These are phyloP conservation scores for Eucalyptus pauciflora DNA, from an alignment of 345 rosid species.

Conservation along the genomic window DNA sequence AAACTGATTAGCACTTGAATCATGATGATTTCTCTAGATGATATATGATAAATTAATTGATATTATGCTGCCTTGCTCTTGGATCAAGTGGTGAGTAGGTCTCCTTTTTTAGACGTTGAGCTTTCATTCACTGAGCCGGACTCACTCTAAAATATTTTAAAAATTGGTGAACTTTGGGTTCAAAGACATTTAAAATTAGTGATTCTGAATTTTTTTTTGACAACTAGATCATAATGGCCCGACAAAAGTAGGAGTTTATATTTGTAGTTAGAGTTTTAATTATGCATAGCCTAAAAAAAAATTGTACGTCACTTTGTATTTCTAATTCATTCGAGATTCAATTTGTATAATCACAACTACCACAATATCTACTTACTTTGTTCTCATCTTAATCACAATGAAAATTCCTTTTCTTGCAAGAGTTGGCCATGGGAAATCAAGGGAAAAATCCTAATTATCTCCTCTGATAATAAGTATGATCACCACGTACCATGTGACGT, in stretches of 20 bases:
- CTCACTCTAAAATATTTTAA: neutral
- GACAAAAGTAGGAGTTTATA: neutral
- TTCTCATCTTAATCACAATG: neutral
- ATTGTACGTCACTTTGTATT: neutral
- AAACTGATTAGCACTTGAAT: neutral
- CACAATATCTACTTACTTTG: neutral
- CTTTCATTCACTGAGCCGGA: rapidly evolving
- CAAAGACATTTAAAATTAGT: neutral
- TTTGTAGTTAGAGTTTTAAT: neutral
- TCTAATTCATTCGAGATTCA: neutral
- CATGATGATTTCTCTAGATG: neutral
- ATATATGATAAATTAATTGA: neutral
- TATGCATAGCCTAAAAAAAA: neutral
- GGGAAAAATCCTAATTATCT: neutral
- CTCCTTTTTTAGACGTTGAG: neutral
- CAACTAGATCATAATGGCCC: neutral
- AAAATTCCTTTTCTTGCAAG: neutral
- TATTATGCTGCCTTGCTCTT: neutral
- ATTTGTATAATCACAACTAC: neutral
- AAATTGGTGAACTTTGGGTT: neutral
- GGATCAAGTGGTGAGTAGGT: neutral
- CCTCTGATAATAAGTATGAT: no score
- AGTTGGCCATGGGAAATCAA: neutral
- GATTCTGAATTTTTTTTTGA: neutral
- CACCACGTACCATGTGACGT: neutral